A percentile compares a stretch with the other conserved stretches of the same genome.
Conservation (phyloP, 805 yeast genomes). For the Candida ortonii region DNA sequence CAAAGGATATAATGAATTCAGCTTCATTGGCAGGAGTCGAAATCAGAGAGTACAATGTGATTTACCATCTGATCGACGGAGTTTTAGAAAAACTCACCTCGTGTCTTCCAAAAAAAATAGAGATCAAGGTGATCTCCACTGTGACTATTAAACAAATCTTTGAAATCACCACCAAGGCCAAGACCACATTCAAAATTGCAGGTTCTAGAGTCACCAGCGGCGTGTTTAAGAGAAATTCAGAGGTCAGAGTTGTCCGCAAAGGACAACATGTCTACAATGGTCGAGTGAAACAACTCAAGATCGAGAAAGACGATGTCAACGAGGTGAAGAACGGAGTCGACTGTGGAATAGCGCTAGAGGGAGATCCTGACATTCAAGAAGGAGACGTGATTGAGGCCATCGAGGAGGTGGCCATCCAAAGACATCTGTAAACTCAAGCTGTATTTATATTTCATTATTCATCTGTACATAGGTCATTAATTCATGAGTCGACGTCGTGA, state of each 20-base stretch:
- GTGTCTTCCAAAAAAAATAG: slow-evolving; percentile 62
- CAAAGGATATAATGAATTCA: slow-evolving; percentile 56
- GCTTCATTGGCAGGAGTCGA: slow-evolving; percentile 59
- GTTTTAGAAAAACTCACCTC: slow-evolving; percentile 64
- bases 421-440: slow-evolving; percentile 39
- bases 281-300: slow-evolving; percentile 67
- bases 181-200: slow-evolving; percentile 63
- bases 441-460: slow-evolving; percentile 12
- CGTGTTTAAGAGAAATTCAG: slow-evolving; percentile 53
- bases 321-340: slow-evolving; percentile 85
- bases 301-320: slow-evolving; percentile 71
- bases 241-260: slow-evolving; percentile 36
- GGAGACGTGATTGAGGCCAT: slow-evolving; percentile 76
- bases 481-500: slow-evolving; percentile 13
- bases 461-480: slow-evolving; percentile 2
- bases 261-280: slow-evolving; percentile 48
- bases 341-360: slow-evolving; percentile 77
- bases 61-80: slow-evolving; percentile 83
- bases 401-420: slow-evolving; percentile 60
- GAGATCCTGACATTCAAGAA: slow-evolving; percentile 31
- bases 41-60: slow-evolving; percentile 68
- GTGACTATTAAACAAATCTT: slow-evolving; percentile 71
- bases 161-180: slow-evolving; percentile 57
- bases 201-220: slow-evolving; percentile 85
- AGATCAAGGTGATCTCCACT: slow-evolving; percentile 62